Base-by-base conservation (phyloP, 2,329 filamentous ascomycete genomes). In the Graphilbum ipis-grandicollis region DNA sequence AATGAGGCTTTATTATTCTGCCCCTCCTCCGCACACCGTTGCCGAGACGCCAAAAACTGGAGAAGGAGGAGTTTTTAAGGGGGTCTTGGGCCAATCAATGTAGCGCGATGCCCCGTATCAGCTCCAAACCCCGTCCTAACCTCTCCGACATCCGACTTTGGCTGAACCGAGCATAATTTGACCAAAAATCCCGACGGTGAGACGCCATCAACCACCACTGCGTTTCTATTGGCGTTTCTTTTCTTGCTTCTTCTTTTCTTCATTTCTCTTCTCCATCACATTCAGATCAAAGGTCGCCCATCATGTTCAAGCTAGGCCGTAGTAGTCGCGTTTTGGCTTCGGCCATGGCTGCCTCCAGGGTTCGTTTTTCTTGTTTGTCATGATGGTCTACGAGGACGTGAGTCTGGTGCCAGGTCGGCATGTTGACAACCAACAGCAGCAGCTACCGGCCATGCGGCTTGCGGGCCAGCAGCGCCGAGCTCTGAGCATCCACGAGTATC, bases 401-500 rank as follows among this genome's bases (percentile, higher is more conserved):
- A n/a, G n/a, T n/a, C n/a, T n/a, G n/a, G n/a, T n/a, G n/a, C n/a
- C n/a, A n/a, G n/a, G n/a, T n/a, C 21, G 21, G 21, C 21, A 23
- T 5, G 5, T 23, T 5, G 21, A 23, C 10, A 23, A 23, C 5
- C 21, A 23, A 23, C 5, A 23, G 21, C 21, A n/a, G n/a, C n/a
- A n/a, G n/a, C n/a, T n/a, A n/a, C n/a, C n/a, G n/a, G 56, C 62
- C 44, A 53, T 66, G 52, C 69, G 68, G 62, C 59, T 71, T 47
- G 65, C 81, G 63, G 70, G 63, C 49, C 71, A 90, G 62, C 86
- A 94, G 65, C 74, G 71, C 62, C 75, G 90, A 66, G 77, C 80
- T 55, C 74, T 98, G 56, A 90, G 84, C 56, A 93, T 98, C 55
- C 90, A 98, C 70, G 90, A 98, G 68, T 96, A 94, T 66, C 79